A percentile compares a stretch with the other conserved stretches of the same genome.
Conservation (phyloP, 768 basidiomycete species). For the Infundibulicybe gibba region DNA sequence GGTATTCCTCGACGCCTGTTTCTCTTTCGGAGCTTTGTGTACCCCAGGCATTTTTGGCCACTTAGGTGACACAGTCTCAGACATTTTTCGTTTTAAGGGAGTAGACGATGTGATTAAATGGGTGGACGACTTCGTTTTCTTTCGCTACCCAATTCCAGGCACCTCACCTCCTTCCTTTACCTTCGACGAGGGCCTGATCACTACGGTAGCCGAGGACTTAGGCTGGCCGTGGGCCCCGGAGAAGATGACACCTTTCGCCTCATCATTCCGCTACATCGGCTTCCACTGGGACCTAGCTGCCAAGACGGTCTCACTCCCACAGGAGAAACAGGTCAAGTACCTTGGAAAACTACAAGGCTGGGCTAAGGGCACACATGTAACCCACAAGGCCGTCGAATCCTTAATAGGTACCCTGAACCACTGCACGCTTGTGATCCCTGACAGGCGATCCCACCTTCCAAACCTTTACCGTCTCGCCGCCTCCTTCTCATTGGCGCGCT, state of each 20-base stretch:
- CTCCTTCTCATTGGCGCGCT: not conserved
- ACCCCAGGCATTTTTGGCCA: conserved; percentile 25
- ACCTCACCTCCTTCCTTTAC: conserved; percentile 1
- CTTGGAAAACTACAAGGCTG: conserved; percentile 18
- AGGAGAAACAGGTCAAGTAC: conserved; percentile 21
- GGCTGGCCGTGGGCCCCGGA: conserved; percentile 32
- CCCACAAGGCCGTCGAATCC: conserved; percentile 4
- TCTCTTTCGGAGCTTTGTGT: conserved; percentile 20
- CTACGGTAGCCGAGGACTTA: conserved; percentile 12
- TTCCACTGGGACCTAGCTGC: conserved; percentile 21
- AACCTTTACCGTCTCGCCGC: not conserved
- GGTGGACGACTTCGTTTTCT: conserved; percentile 32
- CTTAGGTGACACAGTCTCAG: conserved; percentile 24
- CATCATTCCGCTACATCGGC: conserved; percentile 19
- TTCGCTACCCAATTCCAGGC: conserved; percentile 11
- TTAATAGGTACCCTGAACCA: not conserved
- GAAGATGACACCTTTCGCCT: conserved; percentile 22
- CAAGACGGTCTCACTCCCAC: conserved; percentile 18
- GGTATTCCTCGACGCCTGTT: conserved; percentile 5
- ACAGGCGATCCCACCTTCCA: not conserved
- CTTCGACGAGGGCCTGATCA: conserved; percentile 19
- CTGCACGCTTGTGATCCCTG: not conserved
- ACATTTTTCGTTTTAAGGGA: conserved; percentile 11
- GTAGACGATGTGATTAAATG: conserved; percentile 24
- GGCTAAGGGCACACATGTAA: conserved; percentile 4